phyloP scores from a whole-genome alignment of 345 rosid genomes.

The Citrus unshiu region DNA sequence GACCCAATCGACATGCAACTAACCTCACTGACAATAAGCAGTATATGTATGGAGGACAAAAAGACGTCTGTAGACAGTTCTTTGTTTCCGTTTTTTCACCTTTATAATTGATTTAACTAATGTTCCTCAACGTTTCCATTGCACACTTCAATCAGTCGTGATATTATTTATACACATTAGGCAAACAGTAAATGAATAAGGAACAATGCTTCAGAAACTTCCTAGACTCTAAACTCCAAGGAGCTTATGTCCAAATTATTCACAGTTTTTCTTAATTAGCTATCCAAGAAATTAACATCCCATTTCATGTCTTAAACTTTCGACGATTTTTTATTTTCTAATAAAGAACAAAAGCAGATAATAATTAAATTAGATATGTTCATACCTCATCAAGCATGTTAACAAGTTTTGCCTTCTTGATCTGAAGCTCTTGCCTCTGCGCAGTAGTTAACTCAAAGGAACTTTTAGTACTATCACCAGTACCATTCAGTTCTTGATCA shows the following conservation, averaged over 20 bases:
- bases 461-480: constrained; percentile 4
- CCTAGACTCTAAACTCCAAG: not conserved
- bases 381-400: constrained; percentile 68
- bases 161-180: no score
- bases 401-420: constrained; percentile 61
- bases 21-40: constrained; percentile 2
- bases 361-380: not conserved
- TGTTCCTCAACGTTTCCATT: not conserved
- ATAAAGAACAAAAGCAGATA: no score
- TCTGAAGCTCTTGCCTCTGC: constrained; percentile 58
- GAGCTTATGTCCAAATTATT: not conserved
- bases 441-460: constrained; percentile 38
- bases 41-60: not conserved
- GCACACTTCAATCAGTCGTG: no score
- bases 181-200: no score
- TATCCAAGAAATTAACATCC: not conserved
- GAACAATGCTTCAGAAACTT: no score
- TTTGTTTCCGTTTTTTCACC: not conserved
- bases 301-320: not conserved
- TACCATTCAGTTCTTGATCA: constrained; percentile 17
- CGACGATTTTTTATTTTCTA: no score
- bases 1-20: constrained; percentile 4
- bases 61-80: not conserved
- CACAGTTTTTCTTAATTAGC: not conserved
- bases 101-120: not conserved